phyloP scores from a whole-genome alignment of 768 basidiomycete genomes.

The Lactarius sp. region DNA sequence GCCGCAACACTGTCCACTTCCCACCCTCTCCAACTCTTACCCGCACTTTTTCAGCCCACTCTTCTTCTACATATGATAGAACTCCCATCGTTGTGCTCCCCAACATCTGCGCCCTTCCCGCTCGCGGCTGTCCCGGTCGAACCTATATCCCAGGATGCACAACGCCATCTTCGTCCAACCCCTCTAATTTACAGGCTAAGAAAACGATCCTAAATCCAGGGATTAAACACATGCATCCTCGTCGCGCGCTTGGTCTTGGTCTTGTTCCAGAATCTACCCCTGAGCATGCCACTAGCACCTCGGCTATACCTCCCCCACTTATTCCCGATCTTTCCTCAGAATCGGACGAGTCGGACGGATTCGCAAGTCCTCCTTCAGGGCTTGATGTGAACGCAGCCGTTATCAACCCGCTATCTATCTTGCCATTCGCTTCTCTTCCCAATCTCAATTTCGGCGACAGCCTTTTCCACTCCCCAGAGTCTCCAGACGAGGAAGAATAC shows the following conservation, averaged over 20 bases:
- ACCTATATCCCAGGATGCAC: constrained; percentile 52
- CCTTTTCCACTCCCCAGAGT: constrained; percentile 12
- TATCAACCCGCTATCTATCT: constrained; percentile 28
- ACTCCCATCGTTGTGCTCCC: constrained; percentile 70
- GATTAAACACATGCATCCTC: constrained; percentile 44
- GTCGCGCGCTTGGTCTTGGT: constrained; percentile 32
- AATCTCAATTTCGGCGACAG: constrained; percentile 8
- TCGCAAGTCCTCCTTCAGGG: constrained; percentile 34
- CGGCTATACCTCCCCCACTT: constrained; percentile 41
- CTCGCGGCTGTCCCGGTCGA: constrained; percentile 69
- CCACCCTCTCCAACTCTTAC: constrained; percentile 37
- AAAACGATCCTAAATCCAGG: constrained; percentile 27
- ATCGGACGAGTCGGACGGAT: constrained; percentile 61
- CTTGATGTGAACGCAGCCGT: neutral
- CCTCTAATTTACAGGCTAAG: constrained; percentile 20
- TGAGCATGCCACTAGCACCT: constrained; percentile 4
- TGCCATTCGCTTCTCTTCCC: constrained; percentile 22
- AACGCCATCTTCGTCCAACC: constrained; percentile 19
- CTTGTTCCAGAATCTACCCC: constrained; percentile 13
- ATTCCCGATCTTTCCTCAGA: constrained; percentile 59
- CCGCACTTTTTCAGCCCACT: constrained; percentile 40
- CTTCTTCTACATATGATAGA: constrained; percentile 60
- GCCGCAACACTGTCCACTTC: constrained; percentile 41
- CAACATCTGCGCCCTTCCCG: constrained; percentile 72
- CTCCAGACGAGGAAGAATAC: constrained; percentile 14